A percentile compares a stretch with the other conserved stretches of the same genome.
phyloP scores from a whole-genome alignment of 2,329 filamentous ascomycete genomes.

The Colletotrichum euphorbiae region DNA sequence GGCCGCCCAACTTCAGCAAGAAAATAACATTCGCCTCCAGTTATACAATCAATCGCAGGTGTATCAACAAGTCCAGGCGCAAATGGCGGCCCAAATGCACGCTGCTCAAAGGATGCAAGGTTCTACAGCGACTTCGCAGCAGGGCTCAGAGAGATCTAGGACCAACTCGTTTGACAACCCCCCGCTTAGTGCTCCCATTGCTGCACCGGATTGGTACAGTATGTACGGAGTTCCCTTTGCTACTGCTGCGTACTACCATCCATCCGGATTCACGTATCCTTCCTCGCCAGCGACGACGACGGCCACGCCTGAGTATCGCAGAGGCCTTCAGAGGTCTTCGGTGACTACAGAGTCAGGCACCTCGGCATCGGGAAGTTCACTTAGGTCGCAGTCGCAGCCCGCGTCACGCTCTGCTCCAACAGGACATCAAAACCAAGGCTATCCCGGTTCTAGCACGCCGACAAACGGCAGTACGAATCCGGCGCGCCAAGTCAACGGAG shows the following conservation, averaged over 20 bases:
- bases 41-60: conserved; percentile 41
- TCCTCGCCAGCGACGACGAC: conserved; percentile 64
- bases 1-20: conserved; percentile 42
- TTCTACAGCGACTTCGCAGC: conserved; percentile 31
- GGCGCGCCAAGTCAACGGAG: conserved; percentile 59
- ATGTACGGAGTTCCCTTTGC: conserved; percentile 56
- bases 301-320: conserved; percentile 62
- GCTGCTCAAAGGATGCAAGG: conserved; percentile 39
- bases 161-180: conserved; percentile 74
- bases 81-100: conserved; percentile 40
- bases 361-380: conserved; percentile 63
- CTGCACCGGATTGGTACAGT: conserved; percentile 66
- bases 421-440: conserved; percentile 35
- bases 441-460: conserved; percentile 29
- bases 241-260: conserved; percentile 58
- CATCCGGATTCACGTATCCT: conserved; percentile 65
- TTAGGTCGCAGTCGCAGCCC: conserved; percentile 75
- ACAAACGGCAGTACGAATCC: conserved; percentile 20
- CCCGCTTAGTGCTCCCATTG: conserved; percentile 67
- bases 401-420: conserved; percentile 58
- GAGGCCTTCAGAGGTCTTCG: conserved; percentile 67
- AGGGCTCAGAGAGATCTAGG: conserved; percentile 63
- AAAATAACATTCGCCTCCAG: conserved; percentile 37
- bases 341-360: conserved; percentile 61
- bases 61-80: conserved; percentile 39